Evolutionary conservation across 805 yeast species (phyloP).

Genomic region (Martiniozyma abietophila): DNA sequence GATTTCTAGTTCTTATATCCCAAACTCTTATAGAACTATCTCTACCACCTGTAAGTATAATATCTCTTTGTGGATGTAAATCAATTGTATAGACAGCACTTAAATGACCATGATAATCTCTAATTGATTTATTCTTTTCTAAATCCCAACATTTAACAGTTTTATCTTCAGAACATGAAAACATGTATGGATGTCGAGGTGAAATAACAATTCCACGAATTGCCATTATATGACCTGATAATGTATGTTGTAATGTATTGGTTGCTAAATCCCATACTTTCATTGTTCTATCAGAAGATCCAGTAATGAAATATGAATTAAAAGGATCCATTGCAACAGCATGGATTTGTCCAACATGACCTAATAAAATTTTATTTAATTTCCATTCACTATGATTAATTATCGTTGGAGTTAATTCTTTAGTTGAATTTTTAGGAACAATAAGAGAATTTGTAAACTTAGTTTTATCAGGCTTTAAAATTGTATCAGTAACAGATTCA

Average conservation of each 20-base stretch:
- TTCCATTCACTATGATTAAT: slow-evolving; percentile 55
- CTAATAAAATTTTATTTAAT: slow-evolving; percentile 63
- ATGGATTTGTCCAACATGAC: slow-evolving; percentile 91
- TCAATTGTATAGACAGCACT: slow-evolving; percentile 82
- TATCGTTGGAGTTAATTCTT: slow-evolving; percentile 15
- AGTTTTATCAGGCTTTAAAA: slow-evolving; percentile 11
- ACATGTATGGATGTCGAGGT: slow-evolving; percentile 73
- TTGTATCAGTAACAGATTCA: background rate
- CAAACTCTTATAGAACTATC: slow-evolving; percentile 83
- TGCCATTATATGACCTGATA: slow-evolving; percentile 88
- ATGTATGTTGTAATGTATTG: slow-evolving; percentile 58
- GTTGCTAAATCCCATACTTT: slow-evolving; percentile 86
- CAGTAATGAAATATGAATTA: slow-evolving; percentile 87
- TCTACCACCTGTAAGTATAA: slow-evolving; percentile 80
- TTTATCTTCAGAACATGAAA: slow-evolving; percentile 90
- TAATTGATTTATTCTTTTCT: slow-evolving; percentile 68
- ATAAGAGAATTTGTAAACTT: slow-evolving; percentile 19
- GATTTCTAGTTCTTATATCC: slow-evolving; percentile 79
- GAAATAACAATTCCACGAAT: slow-evolving; percentile 73
- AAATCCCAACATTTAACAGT: slow-evolving; percentile 93
- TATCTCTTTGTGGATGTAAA: slow-evolving; percentile 79
- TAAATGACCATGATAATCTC: slow-evolving; percentile 91
- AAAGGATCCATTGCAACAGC: slow-evolving; percentile 77
- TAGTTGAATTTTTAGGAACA: slow-evolving; percentile 15
- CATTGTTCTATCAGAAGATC: slow-evolving; percentile 80